These are phyloP conservation scores for Skeletonema potamos DNA, from an alignment of 108 stramenopile genomes.

Conservation along the genomic window DNA sequence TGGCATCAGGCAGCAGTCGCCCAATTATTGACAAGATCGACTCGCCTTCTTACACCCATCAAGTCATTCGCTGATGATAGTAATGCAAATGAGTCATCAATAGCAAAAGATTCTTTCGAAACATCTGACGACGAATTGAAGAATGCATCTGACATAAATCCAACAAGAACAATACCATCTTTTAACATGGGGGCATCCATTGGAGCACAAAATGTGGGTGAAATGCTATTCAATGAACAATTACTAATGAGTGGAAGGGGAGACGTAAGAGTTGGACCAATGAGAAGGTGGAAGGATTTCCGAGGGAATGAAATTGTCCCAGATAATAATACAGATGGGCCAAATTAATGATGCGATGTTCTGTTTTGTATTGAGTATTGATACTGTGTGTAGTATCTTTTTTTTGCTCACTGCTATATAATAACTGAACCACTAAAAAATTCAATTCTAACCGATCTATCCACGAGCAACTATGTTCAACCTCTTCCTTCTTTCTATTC, in stretches of 20 bases:
- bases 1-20: background rate
- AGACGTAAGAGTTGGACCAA: conserved; percentile 26
- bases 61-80: background rate
- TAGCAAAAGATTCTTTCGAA: background rate
- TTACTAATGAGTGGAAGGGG: conserved; percentile 27
- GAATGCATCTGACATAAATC: background rate
- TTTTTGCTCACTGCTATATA: background rate
- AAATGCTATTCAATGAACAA: conserved; percentile 35
- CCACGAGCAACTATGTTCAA: too few species aligned
- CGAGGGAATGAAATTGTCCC: conserved; percentile 30
- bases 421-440: too few species aligned
- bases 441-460: too few species aligned
- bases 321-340: background rate
- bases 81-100: background rate
- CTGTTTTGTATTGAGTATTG: too few species aligned
- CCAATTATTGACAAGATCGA: background rate
- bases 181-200: conserved; percentile 24
- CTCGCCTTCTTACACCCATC: background rate
- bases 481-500: background rate
- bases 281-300: conserved; percentile 17
- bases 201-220: conserved; percentile 21
- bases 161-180: background rate
- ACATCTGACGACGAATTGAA: background rate
- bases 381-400: too few species aligned
- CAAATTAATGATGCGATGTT: background rate